Evolutionary conservation across 805 yeast genomes (phyloP), one percentile per base, ranked within the genome.

Genomic region (Pichia manshurica): DNA sequence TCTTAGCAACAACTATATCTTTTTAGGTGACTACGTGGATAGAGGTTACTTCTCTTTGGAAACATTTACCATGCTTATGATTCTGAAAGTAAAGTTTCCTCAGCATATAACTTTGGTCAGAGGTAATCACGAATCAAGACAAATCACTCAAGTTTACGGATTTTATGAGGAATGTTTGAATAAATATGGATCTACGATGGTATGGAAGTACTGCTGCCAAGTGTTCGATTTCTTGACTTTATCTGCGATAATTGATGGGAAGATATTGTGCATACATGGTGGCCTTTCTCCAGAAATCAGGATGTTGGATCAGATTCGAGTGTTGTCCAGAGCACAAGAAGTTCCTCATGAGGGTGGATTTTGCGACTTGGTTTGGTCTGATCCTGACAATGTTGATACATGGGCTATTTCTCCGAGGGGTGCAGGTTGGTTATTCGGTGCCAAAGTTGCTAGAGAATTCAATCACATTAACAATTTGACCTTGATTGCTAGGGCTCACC

Each of bases 311-410:
- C 99, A 91, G 68, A 89, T 91, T 55, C 75, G 98, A 59, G 98
- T 91, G 17, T 72, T 91, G 49, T 84, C 93, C 45, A 77, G 99
- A 61, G 98, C 98, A 3, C 98, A 91, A 67, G 98, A 91, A 68
- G 96, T 91, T 42, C 99, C 99, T 3, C 98, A 93, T 65, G 99
- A 91, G 69, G 99, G 99, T 57, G 98, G 97, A 2, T 91, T 91
- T 66, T 93, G 97, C 63, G 99, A 91, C 66, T 77, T 91, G 59
- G 90, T 91, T 35, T 91, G 99, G 99, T 84, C 95, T 19, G 99
- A 91, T 62, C 99, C 99, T 1, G 98, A 91, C 64, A 90, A 90
- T 60, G 96, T 90, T 39, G 96, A 88, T 58, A 87, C 96, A 12
- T 91, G 99, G 99, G 96, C 96, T 20, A 96, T 93, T 19, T 84